Base-by-base conservation (phyloP, 225 moss, liverwort and hornwort genomes). In the Pseudisothecium myosuroides region DNA sequence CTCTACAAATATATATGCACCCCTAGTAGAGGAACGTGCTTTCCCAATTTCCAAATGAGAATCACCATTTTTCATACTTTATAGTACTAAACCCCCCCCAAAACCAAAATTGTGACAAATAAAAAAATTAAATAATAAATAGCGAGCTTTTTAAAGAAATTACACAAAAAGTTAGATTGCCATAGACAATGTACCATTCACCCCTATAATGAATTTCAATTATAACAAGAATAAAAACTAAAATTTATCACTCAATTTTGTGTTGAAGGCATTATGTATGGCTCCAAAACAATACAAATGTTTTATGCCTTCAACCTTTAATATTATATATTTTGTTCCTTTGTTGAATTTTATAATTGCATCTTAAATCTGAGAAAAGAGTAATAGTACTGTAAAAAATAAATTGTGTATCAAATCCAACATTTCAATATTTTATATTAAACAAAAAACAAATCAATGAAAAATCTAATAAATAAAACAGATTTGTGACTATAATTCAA, bases 21-120 rank as follows among this genome's bases (percentile, higher is more conserved):
- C 0, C 12, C 0, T 22, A 12, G 7, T 13, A 0, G 22, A n/a
- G 1, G 4, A 68, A 68, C 4, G 4, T 22, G 2, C 22, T n/a
- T 22, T 22, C 37, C 1, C 21, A 68, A n/a, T n/a, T 68, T 68
- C 9, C 12, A 22, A n/a, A 10, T 12, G 22, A 68, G 4, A 68
- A 47, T 47, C 4, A 29, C 16, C 3, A 0, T 28, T 39, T 29
- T 74, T 9, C 0, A 28, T 43, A 17, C 29, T 29, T 45, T 29
- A 4, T 10, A 45, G 4, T 73, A 17, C 2, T 45, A n/a, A n/a
- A 3, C 27, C 0, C 0, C 0, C 1, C 1, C 5, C 6, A 6
- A 5, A 73, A 29, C 0, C 6, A 11, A 29, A 10, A 11, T 2
- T 45, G 2, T 11, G 17, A 41, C 1, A 28, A 17, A 72, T 6